Evolutionary conservation across 371 early-diverging fungal genomes (phyloP).

Genomic region (Smittium mucronatum): DNA sequence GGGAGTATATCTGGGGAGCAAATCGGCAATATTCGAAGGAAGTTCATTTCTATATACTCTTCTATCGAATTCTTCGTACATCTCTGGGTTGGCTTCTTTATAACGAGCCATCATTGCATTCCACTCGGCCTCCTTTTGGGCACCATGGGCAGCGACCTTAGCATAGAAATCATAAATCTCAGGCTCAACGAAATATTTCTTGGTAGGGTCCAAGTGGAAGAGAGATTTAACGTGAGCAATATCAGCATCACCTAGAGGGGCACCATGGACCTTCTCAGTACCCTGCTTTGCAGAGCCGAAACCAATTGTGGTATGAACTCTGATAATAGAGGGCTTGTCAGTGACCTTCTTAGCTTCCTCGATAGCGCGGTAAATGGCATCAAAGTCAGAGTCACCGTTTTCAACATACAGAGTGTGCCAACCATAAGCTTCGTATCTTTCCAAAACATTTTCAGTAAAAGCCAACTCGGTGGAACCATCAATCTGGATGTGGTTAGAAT

Average conservation of each 20-base stretch:
- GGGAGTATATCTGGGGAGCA: constrained; percentile 67
- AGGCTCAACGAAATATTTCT: constrained; percentile 58
- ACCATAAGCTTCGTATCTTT: constrained; percentile 87
- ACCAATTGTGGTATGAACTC: constrained; percentile 67
- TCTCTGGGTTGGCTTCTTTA: constrained; percentile 46
- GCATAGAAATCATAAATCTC: constrained; percentile 54
- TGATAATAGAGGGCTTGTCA: constrained; percentile 81
- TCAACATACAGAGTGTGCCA: constrained; percentile 77
- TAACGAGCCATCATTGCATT: constrained; percentile 53
- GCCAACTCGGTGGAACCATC: constrained; percentile 84
- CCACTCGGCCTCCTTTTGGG: constrained; percentile 57
- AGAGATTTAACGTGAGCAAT: constrained; percentile 72
- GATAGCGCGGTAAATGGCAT: constrained; percentile 56
- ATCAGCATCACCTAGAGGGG: constrained; percentile 82
- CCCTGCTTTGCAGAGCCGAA: constrained; percentile 81
- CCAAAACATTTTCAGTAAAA: constrained; percentile 86
- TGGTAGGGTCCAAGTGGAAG: constrained; percentile 69
- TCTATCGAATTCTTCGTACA: constrained; percentile 62
- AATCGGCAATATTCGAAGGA: constrained; percentile 57
- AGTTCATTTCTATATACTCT: constrained; percentile 51
- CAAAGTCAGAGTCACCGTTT: constrained; percentile 76
- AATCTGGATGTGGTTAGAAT: constrained; percentile 93
- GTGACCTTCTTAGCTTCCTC: constrained; percentile 67
- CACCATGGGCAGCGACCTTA: constrained; percentile 44
- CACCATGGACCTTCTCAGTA: constrained; percentile 80